These are phyloP conservation scores for Termitomyces sp. DNA, from an alignment of 1,284 basidiomycete species.

Conservation along the genomic window DNA sequence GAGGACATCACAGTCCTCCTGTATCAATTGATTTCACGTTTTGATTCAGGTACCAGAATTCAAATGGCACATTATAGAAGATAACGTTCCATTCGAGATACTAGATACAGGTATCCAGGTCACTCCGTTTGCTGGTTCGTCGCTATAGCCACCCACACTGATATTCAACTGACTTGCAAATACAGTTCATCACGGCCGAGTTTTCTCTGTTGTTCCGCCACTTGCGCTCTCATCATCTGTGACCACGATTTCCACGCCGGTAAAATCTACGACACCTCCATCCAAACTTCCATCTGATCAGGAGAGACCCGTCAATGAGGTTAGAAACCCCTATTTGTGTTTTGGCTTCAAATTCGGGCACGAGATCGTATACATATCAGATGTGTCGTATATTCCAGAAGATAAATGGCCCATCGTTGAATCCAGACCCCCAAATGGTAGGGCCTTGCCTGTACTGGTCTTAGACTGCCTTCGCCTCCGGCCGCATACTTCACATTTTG, in stretches of 20 bases:
- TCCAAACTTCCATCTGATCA: conserved; percentile 10
- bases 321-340: conserved; percentile 61
- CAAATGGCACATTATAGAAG: conserved; percentile 73
- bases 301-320: conserved; percentile 19
- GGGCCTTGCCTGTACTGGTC: conserved; percentile 49
- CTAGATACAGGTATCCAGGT: conserved; percentile 56
- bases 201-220: conserved; percentile 41
- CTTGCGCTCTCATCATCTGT: conserved; percentile 39
- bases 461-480: conserved; percentile 66
- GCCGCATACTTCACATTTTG: conserved; percentile 69
- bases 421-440: conserved; percentile 18
- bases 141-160: neutral
- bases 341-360: conserved; percentile 72
- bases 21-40: neutral
- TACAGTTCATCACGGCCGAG: conserved; percentile 61
- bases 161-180: neutral
- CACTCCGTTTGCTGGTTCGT: conserved; percentile 61
- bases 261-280: conserved; percentile 8
- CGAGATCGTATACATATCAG: conserved; percentile 65
- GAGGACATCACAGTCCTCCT: conserved; percentile 14
- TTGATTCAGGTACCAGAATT: conserved; percentile 65
- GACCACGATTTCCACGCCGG: conserved; percentile 45
- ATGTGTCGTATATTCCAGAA: conserved; percentile 70
- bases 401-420: conserved; percentile 55
- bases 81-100: conserved; percentile 60